Conservation (phyloP, 352 stramenopile species). For the Aphanomyces stellatus region DNA sequence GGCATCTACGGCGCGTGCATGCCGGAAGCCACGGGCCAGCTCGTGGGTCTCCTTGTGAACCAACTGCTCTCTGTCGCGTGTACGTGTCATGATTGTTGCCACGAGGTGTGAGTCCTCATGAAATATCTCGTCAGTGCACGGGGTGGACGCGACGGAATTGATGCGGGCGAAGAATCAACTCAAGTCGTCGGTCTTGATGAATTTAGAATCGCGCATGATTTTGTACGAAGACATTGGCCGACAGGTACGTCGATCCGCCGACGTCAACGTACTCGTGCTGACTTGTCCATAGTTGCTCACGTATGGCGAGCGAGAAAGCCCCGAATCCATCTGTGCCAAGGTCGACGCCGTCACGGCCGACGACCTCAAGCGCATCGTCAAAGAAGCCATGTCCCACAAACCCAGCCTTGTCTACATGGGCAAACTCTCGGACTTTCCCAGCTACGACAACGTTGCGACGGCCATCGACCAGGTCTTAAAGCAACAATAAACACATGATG, state of each 20-base stretch:
- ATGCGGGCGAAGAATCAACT: slow-evolving; percentile 97
- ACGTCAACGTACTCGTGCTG: neutral
- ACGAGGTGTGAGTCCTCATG: slow-evolving; percentile 27
- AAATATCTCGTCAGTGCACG: slow-evolving; percentile 27
- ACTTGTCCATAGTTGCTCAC: slow-evolving; percentile 73
- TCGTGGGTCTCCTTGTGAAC: slow-evolving; percentile 89
- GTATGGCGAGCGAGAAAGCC: slow-evolving; percentile 90
- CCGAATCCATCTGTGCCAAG: slow-evolving; percentile 77
- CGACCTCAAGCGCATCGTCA: slow-evolving; percentile 76
- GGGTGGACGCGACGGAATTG: slow-evolving; percentile 85
- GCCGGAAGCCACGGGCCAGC: slow-evolving; percentile 82
- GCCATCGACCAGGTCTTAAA: slow-evolving; percentile 62
- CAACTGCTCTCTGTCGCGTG: slow-evolving; percentile 86
- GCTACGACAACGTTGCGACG: slow-evolving; percentile 73
- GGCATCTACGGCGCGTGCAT: slow-evolving; percentile 89
- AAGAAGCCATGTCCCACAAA: slow-evolving; percentile 58
- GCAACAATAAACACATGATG: neutral
- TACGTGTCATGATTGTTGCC: slow-evolving; percentile 26
- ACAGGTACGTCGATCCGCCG: slow-evolving; percentile 38
- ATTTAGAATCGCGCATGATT: slow-evolving; percentile 97
- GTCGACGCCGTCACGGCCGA: slow-evolving; percentile 83
- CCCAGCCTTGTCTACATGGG: slow-evolving; percentile 81
- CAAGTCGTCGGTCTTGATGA: slow-evolving; percentile 98
- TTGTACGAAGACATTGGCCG: slow-evolving; percentile 99
- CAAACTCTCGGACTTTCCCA: slow-evolving; percentile 63